phyloP scores from a whole-genome alignment of 768 basidiomycete genomes.

The Rhizopogon vinicolor region DNA sequence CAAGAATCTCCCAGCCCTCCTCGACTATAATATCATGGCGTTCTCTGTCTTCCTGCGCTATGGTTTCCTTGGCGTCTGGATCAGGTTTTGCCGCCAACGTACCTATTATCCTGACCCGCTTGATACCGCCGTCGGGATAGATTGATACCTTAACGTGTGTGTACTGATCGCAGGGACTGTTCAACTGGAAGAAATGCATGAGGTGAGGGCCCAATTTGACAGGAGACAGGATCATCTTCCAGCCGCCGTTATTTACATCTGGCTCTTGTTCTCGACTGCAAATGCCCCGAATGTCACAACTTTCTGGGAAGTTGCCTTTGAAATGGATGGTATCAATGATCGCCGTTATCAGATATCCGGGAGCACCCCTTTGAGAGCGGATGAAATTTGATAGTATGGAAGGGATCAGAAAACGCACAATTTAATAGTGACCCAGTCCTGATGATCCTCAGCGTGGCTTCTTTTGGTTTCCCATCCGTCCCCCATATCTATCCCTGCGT shows the following conservation, averaged over 20 bases:
- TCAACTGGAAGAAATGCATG: slow-evolving; percentile 84
- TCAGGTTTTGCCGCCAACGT: not conserved
- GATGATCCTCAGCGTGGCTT: slow-evolving; percentile 73
- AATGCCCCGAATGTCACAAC: slow-evolving; percentile 72
- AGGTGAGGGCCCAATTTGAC: slow-evolving; percentile 84
- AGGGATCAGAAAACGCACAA: slow-evolving; percentile 49
- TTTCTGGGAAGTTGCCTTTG: slow-evolving; percentile 93
- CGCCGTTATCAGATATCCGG: slow-evolving; percentile 65
- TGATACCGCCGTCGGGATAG: slow-evolving; percentile 93
- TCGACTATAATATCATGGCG: not conserved
- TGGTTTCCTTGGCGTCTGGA: not conserved
- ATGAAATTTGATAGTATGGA: not conserved
- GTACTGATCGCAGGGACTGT: slow-evolving; percentile 51
- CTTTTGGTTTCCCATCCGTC: slow-evolving; percentile 99
- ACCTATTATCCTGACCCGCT: slow-evolving; percentile 82
- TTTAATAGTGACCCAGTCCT: slow-evolving; percentile 88
- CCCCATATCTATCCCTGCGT: slow-evolving; percentile 80
- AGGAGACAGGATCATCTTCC: slow-evolving; percentile 72
- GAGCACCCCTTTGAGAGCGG: slow-evolving; percentile 50
- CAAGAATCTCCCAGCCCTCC: not conserved
- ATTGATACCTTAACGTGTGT: slow-evolving; percentile 89
- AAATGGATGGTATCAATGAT: slow-evolving; percentile 96
- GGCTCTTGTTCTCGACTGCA: slow-evolving; percentile 30
- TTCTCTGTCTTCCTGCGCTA: not conserved
- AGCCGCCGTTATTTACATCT: slow-evolving; percentile 38